Conservation (phyloP, 495 filamentous ascomycete genomes). For the Daldinia loculata region DNA sequence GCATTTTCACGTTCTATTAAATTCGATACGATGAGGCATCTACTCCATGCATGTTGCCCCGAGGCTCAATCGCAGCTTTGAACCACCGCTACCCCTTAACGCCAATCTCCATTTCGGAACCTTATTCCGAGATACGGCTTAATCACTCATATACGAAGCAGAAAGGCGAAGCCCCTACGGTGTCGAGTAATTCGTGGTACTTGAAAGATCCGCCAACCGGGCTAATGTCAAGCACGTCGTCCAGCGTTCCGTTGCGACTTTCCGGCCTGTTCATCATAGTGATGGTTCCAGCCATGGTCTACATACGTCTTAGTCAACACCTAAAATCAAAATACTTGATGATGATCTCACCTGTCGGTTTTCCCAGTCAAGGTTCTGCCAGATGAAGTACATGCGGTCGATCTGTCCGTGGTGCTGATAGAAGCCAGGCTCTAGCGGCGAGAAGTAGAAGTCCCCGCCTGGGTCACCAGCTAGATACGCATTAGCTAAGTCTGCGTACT, state of each 20-base stretch:
- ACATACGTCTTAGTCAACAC: background rate
- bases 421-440: slow-evolving; percentile 73
- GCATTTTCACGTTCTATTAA: slow-evolving; percentile 8
- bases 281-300: slow-evolving; percentile 54
- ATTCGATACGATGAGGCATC: background rate
- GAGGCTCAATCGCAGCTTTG: background rate
- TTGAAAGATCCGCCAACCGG: slow-evolving; percentile 34
- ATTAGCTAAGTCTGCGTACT: background rate
- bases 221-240: slow-evolving; percentile 44
- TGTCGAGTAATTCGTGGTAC: slow-evolving; percentile 43
- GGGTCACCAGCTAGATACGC: slow-evolving; percentile 46
- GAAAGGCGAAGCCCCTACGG: slow-evolving; percentile 45
- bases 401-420: slow-evolving; percentile 76
- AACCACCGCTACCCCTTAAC: background rate
- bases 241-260: slow-evolving; percentile 47
- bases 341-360: slow-evolving; percentile 46
- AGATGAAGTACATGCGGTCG: slow-evolving; percentile 75
- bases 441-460: slow-evolving; percentile 65
- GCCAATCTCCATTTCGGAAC: background rate
- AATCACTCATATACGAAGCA: slow-evolving; percentile 51
- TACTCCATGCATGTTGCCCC: background rate
- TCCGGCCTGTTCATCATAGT: slow-evolving; percentile 52
- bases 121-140: background rate
- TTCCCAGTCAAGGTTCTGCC: slow-evolving; percentile 63
- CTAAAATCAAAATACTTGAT: background rate